Base-by-base conservation (phyloP, 139 green algal species). In the Tetradesmus obliquus region DNA sequence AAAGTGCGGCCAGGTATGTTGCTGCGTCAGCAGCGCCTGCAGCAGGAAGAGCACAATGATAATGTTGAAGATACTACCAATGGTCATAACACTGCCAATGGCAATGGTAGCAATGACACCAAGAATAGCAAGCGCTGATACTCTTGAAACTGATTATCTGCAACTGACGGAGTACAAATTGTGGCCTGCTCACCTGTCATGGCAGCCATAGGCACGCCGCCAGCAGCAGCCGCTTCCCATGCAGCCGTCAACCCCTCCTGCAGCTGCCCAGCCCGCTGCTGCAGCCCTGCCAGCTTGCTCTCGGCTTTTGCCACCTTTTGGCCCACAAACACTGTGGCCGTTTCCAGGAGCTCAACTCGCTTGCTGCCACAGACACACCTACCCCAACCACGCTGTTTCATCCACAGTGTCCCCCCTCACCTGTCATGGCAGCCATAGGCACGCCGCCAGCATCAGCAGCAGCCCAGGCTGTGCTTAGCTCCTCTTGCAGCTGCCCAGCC, bases 281-380 rank as follows among this genome's bases (percentile, higher is more conserved):
- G 17, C 62, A 82, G 85, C 19, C 20, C 20, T 2, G 24, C 9
- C 24, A 82, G 53, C 66, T 89, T 89, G 15, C 2, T 6, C 24
- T 82, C 17, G 9, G 85, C 85, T 15, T 54, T 89, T 1, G 13
- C 12, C 10, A 82, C 66, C 2, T 89, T 66, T 12, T 22, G 22
- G 20, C 22, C 76, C 32, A 45, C 32, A 45, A 45, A 45, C 32
- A 45, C 32, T 45, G 32, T 45, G 1, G 54, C 45, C 0, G 85
- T 89, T 51, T 89, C 45, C 85, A 89, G 57, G 5, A 89, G 66
- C 66, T 89, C 85, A 22, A 12, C 24, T 8, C 85, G 85, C 85
- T 89, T 89, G 7, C 51, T 45, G 32, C 32, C 32, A 45, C 32
- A 45, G 32, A 45, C 32, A 45, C 32, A 45, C 32, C 32, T 45